These are phyloP conservation scores for Aspergillus affinis DNA, from an alignment of 495 filamentous ascomycete genomes.

Conservation along the genomic window DNA sequence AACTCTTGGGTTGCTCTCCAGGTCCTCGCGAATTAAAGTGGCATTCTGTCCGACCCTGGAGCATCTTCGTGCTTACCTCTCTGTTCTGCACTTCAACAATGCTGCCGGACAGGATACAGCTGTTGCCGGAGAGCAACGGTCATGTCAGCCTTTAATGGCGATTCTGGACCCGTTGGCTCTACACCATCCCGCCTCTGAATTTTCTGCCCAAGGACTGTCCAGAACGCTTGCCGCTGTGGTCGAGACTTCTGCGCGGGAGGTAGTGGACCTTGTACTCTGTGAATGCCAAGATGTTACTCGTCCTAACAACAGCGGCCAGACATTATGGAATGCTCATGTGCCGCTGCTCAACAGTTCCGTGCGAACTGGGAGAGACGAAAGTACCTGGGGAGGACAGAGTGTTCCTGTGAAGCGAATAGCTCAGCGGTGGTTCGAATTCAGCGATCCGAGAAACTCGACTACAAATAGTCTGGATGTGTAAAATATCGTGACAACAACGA, in stretches of 20 bases:
- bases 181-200: constrained; percentile 74
- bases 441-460: constrained; percentile 5
- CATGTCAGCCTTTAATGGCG: constrained; percentile 47
- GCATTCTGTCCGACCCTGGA: constrained; percentile 73
- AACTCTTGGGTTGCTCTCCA: constrained; percentile 66
- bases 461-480: constrained; percentile 7
- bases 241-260: constrained; percentile 54
- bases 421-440: constrained; percentile 72
- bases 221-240: constrained; percentile 66
- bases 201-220: constrained; percentile 78
- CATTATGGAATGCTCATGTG: constrained; percentile 53
- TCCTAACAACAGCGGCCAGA: constrained; percentile 30
- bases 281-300: constrained; percentile 42
- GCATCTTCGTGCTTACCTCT: constrained; percentile 72
- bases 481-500: constrained; percentile 9
- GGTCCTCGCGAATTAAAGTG: constrained; percentile 64
- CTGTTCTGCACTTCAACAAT: constrained; percentile 42
- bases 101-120: not conserved
- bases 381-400: constrained; percentile 66
- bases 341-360: constrained; percentile 64
- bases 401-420: constrained; percentile 64
- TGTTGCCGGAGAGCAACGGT: constrained; percentile 2
- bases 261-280: constrained; percentile 38
- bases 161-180: constrained; percentile 65
- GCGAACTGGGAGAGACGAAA: constrained; percentile 48